A percentile compares a stretch with the other conserved stretches of the same genome.
Evolutionary conservation across 345 rosid genomes (phyloP).

Genomic region (Punica granatum): DNA sequence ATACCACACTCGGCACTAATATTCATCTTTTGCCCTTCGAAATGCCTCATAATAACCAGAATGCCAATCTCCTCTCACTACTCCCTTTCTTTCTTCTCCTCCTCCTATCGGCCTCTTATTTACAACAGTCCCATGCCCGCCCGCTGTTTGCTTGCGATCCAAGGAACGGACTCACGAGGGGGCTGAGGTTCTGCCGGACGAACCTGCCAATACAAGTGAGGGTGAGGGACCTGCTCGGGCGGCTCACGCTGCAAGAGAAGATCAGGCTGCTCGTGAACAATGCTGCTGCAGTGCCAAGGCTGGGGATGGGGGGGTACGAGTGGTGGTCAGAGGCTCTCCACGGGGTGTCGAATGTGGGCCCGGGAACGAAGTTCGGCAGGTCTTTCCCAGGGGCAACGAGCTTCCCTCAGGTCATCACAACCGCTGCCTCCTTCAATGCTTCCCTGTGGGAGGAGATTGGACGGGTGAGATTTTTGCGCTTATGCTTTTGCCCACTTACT

Average conservation of each 20-base stretch:
- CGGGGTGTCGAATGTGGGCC: constrained; percentile 77
- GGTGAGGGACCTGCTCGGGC: constrained; percentile 63
- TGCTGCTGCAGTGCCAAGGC: constrained; percentile 69
- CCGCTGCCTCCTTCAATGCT: constrained; percentile 87
- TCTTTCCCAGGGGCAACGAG: constrained; percentile 73
- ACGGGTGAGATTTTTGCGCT: constrained; percentile 35
- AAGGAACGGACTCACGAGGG: constrained; percentile 36
- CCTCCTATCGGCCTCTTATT: constrained; percentile 9
- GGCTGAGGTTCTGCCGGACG: constrained; percentile 44
- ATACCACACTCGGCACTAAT: constrained; percentile 2
- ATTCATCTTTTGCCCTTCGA: constrained; percentile 1
- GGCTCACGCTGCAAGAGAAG: constrained; percentile 81
- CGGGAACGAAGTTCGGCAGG: constrained; percentile 63
- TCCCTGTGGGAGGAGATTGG: constrained; percentile 86
- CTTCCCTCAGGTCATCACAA: constrained; percentile 91
- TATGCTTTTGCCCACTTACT: no score
- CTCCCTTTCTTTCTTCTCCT: constrained; percentile 11
- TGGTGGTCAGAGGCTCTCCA: constrained; percentile 99
- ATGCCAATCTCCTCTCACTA: constrained; percentile 13
- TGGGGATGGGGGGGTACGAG: constrained; percentile 79
- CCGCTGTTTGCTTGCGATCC: constrained; percentile 66
- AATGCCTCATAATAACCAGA: constrained; percentile 8
- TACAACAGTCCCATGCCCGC: constrained; percentile 21
- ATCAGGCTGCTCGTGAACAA: constrained; percentile 66
- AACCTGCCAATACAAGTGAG: constrained; percentile 52